Percentiles rank a stretch among this genome's conserved stretches.
Conservation (phyloP, 2,329 filamentous ascomycete genomes). For the Neoarthrinium moseri region DNA sequence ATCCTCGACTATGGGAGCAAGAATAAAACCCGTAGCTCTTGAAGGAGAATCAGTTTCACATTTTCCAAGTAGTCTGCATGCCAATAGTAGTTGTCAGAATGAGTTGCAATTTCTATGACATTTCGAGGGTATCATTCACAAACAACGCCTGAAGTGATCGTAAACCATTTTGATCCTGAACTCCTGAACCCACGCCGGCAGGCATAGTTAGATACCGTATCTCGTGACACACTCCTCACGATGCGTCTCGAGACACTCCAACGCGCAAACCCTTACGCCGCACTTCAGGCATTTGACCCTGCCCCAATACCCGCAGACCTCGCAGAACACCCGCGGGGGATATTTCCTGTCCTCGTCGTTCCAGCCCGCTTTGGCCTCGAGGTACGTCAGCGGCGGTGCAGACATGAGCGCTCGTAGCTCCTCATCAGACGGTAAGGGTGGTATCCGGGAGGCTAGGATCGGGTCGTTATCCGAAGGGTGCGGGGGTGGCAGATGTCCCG, state of each 20-base stretch:
- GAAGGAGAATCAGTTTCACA: too few relatives aligned
- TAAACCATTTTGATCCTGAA: too few relatives aligned
- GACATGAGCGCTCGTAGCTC: constrained; percentile 65
- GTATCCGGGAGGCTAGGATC: constrained; percentile 58
- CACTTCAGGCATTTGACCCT: constrained; percentile 74
- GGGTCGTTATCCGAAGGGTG: constrained; percentile 55
- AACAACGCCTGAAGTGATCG: too few relatives aligned
- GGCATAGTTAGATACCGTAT: constrained; percentile 52
- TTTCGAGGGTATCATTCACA: too few relatives aligned
- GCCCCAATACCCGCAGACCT: constrained; percentile 82
- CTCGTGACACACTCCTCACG: constrained; percentile 69
- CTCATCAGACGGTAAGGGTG: constrained; percentile 54
- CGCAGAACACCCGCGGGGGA: constrained; percentile 68
- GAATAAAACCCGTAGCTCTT: too few relatives aligned
- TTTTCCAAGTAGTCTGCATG: too few relatives aligned
- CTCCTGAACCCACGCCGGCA: too few relatives aligned
- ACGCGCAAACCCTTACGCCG: constrained; percentile 72
- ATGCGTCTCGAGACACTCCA: constrained; percentile 72
- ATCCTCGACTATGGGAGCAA: background rate
- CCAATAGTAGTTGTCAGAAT: too few relatives aligned
- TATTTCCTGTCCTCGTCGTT: constrained; percentile 40
- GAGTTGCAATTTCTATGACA: too few relatives aligned
- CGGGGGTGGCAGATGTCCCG: constrained; percentile 28
- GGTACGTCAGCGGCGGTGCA: constrained; percentile 65
- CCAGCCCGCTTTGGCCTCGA: constrained; percentile 56